Conservation (phyloP, 1,284 basidiomycete genomes). For the Irpex lacteus region DNA sequence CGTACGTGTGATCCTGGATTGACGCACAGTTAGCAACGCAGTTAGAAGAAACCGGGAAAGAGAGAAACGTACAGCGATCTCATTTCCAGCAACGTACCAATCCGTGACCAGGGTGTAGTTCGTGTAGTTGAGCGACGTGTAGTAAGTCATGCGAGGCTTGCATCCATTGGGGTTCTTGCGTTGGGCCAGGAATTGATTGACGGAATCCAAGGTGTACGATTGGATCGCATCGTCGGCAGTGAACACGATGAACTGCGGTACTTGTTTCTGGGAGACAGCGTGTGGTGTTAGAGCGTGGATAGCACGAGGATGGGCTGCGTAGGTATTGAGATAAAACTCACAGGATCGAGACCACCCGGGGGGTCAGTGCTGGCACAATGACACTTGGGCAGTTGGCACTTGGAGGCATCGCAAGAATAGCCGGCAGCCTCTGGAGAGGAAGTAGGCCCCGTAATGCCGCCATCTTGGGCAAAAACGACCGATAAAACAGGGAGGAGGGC, state of each 20-base stretch:
- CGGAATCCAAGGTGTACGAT: slow-evolving; percentile 66
- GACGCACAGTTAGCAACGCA: not conserved
- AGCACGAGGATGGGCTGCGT: not conserved
- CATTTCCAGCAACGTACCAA: slow-evolving; percentile 82
- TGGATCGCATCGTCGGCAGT: slow-evolving; percentile 75
- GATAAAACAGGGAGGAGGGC: slow-evolving; percentile 29
- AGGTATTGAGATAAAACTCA: slow-evolving; percentile 33
- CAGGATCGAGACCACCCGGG: slow-evolving; percentile 65
- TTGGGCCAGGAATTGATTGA: slow-evolving; percentile 75
- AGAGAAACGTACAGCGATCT: slow-evolving; percentile 51
- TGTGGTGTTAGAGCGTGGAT: not conserved
- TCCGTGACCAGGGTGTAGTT: slow-evolving; percentile 83
- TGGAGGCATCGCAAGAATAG: slow-evolving; percentile 65
- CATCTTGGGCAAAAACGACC: slow-evolving; percentile 42
- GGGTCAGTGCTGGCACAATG: slow-evolving; percentile 71
- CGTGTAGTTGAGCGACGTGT: slow-evolving; percentile 70
- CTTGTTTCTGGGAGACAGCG: slow-evolving; percentile 43
- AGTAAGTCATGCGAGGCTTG: slow-evolving; percentile 72
- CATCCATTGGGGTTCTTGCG: slow-evolving; percentile 87
- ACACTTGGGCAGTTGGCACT: slow-evolving; percentile 69
- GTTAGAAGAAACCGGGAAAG: not conserved
- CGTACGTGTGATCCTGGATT: slow-evolving; percentile 66
- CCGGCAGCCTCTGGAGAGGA: slow-evolving; percentile 50
- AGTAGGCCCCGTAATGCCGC: slow-evolving; percentile 44
- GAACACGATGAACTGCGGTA: slow-evolving; percentile 72